A percentile compares a stretch with the other conserved stretches of the same genome.
Evolutionary conservation across 371 early-diverging fungal species (phyloP).

Genomic region (Phascolomyces articulosus): DNA sequence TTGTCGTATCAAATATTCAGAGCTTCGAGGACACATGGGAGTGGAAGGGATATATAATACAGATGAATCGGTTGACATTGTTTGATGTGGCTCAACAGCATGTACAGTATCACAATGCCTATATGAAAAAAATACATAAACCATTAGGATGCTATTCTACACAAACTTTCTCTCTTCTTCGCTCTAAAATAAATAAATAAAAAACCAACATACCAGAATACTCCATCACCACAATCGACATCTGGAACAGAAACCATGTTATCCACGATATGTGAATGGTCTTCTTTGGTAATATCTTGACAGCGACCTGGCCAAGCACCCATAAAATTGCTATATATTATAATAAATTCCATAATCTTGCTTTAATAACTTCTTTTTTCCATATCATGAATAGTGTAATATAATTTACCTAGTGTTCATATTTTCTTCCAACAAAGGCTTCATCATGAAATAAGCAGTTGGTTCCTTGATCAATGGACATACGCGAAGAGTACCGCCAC

Average conservation of each 20-base stretch:
- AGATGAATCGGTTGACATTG: constrained; percentile 34
- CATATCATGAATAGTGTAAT: too few species aligned
- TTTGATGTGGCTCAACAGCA: constrained; percentile 36
- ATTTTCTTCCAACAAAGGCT: constrained; percentile 37
- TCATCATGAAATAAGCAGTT: constrained; percentile 43
- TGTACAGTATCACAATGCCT: constrained; percentile 47
- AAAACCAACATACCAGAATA: constrained; percentile 43
- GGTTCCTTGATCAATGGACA: constrained; percentile 45
- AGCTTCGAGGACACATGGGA: constrained; percentile 35
- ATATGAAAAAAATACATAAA: background rate
- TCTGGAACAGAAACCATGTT: constrained; percentile 40
- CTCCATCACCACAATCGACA: constrained; percentile 41
- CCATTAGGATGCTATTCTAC: too few species aligned
- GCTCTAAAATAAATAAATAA: too few species aligned
- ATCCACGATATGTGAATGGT: constrained; percentile 40
- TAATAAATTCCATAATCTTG: background rate
- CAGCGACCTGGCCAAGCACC: constrained; percentile 42
- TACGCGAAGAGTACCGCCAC: constrained; percentile 41
- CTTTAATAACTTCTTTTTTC: too few species aligned
- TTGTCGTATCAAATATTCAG: constrained; percentile 30
- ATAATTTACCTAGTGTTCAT: constrained; percentile 26
- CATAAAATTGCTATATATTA: constrained; percentile 28
- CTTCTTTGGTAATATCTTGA: constrained; percentile 30
- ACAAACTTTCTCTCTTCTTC: too few species aligned
- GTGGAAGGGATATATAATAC: constrained; percentile 46